Evolutionary conservation across 768 basidiomycete species (phyloP), one percentile per base, ranked within the genome.

Genomic region (Porpolomopsis calyptriformis): DNA sequence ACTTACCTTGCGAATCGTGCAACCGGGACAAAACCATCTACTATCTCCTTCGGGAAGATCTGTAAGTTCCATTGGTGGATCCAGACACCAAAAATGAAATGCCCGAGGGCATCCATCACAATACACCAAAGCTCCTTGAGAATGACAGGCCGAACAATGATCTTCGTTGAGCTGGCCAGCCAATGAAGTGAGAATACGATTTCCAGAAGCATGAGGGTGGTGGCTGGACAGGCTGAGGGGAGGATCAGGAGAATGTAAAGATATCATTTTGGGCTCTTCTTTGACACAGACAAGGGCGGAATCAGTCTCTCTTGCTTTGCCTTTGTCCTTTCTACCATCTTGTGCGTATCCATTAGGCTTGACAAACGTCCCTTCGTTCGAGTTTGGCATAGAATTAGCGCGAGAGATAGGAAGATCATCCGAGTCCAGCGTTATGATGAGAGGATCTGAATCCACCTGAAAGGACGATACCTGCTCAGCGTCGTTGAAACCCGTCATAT

Each of bases 51-150:
- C 78, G 14, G 48, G 48, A 11, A 49, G 42, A 62, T 96, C 90
- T 50, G 84, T 73, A 40, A 80, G 70, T 51, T 92, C 87, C 70
- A 97, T 77, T 18, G 96, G 96, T 44, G 96, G 96, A 62, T 99
- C 86, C 53, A 99, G 74, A 63, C 96, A 99, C 77, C 85, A 82
- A 49, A 98, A 80, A 65, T 99, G 96, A 63, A 96, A 99, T 5
- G 92, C 90, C 52, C 85, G 71, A 27, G 94, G 89, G 61, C 96
- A 99, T 16, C 93, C 92, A 62, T 98, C 96, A 63, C 96, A 99
- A 61, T 96, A 98, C 16, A 99, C 78, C 50, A 98, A 73, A 36
- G 85, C 77, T 40, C 94, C 94, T 53, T 67, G 67, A 20, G 82
- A 87, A 55, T 82, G 80, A 61, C 86, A 90, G 14, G 86, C 76